phyloP scores from a whole-genome alignment of 2,329 filamentous ascomycete genomes.

The Cladophialophora chaetospira region DNA sequence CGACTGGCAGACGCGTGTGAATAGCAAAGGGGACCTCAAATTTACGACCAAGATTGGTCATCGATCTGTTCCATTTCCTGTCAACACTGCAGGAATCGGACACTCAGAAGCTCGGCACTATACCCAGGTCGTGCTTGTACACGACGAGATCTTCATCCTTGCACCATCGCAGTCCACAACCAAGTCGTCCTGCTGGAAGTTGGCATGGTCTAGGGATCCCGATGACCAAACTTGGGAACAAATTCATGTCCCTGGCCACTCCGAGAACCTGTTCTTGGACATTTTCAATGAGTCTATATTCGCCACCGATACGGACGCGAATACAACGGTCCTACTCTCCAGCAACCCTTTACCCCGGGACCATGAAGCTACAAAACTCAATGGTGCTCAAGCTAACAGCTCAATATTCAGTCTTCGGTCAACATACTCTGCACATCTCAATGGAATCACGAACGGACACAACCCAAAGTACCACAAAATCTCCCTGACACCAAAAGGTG shows the following conservation, averaged over 20 bases:
- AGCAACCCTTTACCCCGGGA: neutral
- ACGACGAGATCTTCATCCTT: conserved; percentile 48
- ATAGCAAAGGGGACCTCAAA: conserved; percentile 53
- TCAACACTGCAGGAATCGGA: neutral
- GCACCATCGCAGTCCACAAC: conserved; percentile 38
- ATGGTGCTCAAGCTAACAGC: conserved; percentile 19
- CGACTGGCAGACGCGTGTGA: conserved; percentile 58
- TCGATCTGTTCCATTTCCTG: conserved; percentile 14
- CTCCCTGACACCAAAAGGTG: conserved; percentile 73
- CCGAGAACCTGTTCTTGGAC: conserved; percentile 24
- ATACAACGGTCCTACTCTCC: conserved; percentile 12
- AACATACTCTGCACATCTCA: neutral
- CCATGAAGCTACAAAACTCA: neutral
- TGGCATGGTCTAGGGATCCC: conserved; percentile 5
- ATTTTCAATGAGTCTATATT: conserved; percentile 18
- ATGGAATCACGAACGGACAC: conserved; percentile 15
- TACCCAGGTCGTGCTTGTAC: conserved; percentile 52
- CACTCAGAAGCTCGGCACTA: conserved; percentile 5
- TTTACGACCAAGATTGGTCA: conserved; percentile 47
- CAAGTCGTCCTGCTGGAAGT: conserved; percentile 35
- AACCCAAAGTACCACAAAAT: conserved; percentile 36
- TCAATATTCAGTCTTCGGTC: conserved; percentile 12
- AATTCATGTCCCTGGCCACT: neutral
- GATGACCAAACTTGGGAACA: conserved; percentile 4
- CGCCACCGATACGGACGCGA: conserved; percentile 8